phyloP scores from a whole-genome alignment of 1,284 basidiomycete genomes.

The Cystobasidium slooffiae region DNA sequence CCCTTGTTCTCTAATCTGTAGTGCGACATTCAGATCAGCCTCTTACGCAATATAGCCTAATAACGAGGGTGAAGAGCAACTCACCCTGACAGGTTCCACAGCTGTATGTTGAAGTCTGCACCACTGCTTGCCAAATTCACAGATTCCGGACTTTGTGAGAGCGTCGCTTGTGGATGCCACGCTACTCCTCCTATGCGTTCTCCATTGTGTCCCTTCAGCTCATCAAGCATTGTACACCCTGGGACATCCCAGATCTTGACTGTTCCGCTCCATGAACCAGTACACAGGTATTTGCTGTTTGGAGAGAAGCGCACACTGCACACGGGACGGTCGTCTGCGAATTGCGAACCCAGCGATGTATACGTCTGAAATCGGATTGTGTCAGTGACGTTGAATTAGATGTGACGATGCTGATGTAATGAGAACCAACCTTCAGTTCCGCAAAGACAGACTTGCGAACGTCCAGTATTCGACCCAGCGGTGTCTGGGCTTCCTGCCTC shows the following conservation, averaged over 20 bases:
- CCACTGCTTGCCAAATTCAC: constrained; percentile 91
- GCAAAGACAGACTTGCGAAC: constrained; percentile 85
- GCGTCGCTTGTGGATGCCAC: constrained; percentile 93
- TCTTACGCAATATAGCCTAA: background rate
- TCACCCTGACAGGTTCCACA: constrained; percentile 87
- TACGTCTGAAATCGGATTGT: constrained; percentile 66
- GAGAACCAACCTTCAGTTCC: constrained; percentile 75
- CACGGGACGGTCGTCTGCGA: constrained; percentile 93
- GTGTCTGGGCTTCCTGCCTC: constrained; percentile 80
- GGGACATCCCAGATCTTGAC: constrained; percentile 96
- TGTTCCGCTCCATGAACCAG: constrained; percentile 93
- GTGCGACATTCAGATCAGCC: constrained; percentile 4
- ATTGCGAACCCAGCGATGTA: constrained; percentile 92
- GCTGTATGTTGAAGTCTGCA: constrained; percentile 79
- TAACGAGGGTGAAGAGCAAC: constrained; percentile 46
- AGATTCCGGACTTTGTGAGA: constrained; percentile 69
- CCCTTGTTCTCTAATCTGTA: constrained; percentile 30
- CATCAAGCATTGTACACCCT: constrained; percentile 57
- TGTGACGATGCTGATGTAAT: constrained; percentile 16
- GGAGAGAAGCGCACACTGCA: constrained; percentile 94
- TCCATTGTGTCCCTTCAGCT: constrained; percentile 59
- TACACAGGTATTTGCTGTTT: constrained; percentile 82
- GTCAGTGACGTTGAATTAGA: background rate
- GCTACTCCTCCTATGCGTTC: constrained; percentile 94
- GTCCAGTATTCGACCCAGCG: constrained; percentile 88